Conservation (phyloP, 306 rosid genomes). For the Pterocarpus santalinus region DNA sequence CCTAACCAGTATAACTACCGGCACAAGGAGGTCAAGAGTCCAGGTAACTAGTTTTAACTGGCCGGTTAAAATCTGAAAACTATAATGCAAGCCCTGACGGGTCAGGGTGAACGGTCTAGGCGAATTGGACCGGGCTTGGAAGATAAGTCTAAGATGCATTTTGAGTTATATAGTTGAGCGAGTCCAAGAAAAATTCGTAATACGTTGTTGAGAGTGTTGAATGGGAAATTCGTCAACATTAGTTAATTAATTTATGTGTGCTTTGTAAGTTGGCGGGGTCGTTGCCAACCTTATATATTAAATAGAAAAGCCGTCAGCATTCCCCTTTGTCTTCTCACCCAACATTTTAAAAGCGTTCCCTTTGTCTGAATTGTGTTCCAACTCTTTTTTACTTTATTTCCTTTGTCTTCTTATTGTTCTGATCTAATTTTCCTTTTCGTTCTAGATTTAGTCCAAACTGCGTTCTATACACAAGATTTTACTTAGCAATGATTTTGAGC, state of each 20-base stretch:
- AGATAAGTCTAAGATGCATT: no score
- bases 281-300: background rate
- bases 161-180: no score
- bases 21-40: background rate
- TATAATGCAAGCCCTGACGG: no score
- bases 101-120: no score
- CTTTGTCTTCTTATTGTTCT: background rate
- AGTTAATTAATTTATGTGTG: background rate
- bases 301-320: constrained; percentile 11
- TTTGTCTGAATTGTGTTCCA: background rate
- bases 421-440: background rate
- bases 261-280: constrained; percentile 38
- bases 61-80: no score
- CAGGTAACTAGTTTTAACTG: no score
- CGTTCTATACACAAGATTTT: background rate
- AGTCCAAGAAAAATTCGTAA: no score
- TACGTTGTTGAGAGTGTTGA: background rate
- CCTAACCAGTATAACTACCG: background rate
- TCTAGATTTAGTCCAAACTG: background rate
- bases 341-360: background rate
- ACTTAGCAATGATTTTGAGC: no score
- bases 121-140: no score
- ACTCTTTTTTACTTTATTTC: background rate
- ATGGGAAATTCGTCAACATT: background rate
- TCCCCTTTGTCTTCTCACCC: background rate